A percentile compares a stretch with the other conserved stretches of the same genome.
Evolutionary conservation across 129 eudicot species (phyloP).

Genomic region (Dittrichia graveolens): DNA sequence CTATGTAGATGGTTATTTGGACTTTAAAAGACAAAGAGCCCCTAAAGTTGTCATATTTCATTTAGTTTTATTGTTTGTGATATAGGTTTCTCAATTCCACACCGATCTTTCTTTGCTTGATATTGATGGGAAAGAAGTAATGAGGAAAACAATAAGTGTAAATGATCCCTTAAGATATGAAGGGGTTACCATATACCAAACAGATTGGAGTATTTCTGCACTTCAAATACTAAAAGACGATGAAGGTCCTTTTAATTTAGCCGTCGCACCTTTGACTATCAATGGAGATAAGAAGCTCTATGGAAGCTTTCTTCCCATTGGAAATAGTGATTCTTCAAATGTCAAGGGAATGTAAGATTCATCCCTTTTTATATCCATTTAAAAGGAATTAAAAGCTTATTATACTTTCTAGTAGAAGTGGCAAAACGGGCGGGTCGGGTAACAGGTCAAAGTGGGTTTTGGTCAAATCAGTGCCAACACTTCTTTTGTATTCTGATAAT

Average conservation of each 20-base stretch:
- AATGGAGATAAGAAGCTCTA: conserved; percentile 98
- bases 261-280: conserved; percentile 83
- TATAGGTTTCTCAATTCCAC: conserved; percentile 81
- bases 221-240: conserved; percentile 79
- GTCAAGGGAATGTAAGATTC: conserved; percentile 90
- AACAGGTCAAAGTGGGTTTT: not conserved
- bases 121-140: conserved; percentile 89
- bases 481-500: no score
- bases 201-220: conserved; percentile 95
- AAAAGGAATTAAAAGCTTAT: not conserved
- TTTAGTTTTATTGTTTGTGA: conserved; percentile 8
- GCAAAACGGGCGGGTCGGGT: not conserved
- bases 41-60: not conserved
- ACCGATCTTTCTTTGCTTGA: conserved; percentile 86
- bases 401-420: not conserved
- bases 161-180: conserved; percentile 93
- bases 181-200: conserved; percentile 90
- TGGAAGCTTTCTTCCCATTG: conserved; percentile 87
- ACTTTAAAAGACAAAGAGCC: not conserved
- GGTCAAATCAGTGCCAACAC: not conserved
- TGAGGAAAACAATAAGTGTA: conserved; percentile 93
- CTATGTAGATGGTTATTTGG: not conserved
- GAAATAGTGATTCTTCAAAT: conserved; percentile 60
- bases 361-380: not conserved
- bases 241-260: conserved; percentile 95